Evolutionary conservation across 768 basidiomycete genomes (phyloP).

Genomic region (Phylloporus arenicola): DNA sequence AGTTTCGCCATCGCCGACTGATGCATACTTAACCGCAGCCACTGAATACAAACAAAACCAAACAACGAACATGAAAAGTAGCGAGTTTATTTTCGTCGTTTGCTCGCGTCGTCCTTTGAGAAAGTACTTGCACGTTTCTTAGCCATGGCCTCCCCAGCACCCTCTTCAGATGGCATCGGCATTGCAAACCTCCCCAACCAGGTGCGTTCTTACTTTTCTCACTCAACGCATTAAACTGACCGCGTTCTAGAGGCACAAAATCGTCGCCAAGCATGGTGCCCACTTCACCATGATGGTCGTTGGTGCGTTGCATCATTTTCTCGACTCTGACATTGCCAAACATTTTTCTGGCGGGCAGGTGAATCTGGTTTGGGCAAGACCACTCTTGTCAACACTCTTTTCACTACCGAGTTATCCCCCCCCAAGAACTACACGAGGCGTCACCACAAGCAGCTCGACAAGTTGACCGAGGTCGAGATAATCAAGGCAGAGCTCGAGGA

Average conservation of each 20-base stretch:
- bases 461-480: slow-evolving; percentile 96
- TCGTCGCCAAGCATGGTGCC: slow-evolving; percentile 93
- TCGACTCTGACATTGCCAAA: not conserved
- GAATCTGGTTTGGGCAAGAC: slow-evolving; percentile 98
- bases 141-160: slow-evolving; percentile 27
- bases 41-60: slow-evolving; percentile 23
- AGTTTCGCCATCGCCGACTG: no score
- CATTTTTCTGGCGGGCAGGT: slow-evolving; percentile 41
- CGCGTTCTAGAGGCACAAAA: slow-evolving; percentile 83
- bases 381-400: slow-evolving; percentile 97
- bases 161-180: slow-evolving; percentile 72
- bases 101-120: not conserved
- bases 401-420: slow-evolving; percentile 91
- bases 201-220: slow-evolving; percentile 41
- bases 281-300: slow-evolving; percentile 99
- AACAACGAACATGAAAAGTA: slow-evolving; percentile 24
- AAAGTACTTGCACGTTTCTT: not conserved
- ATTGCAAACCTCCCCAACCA: slow-evolving; percentile 98
- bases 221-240: not conserved
- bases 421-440: slow-evolving; percentile 86
- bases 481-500: slow-evolving; percentile 99
- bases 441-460: slow-evolving; percentile 95
- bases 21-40: slow-evolving; percentile 4
- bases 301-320: slow-evolving; percentile 43
- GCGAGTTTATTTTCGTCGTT: slow-evolving; percentile 14